Conservation (phyloP, 305 asterid species). For the Lippia alba region DNA sequence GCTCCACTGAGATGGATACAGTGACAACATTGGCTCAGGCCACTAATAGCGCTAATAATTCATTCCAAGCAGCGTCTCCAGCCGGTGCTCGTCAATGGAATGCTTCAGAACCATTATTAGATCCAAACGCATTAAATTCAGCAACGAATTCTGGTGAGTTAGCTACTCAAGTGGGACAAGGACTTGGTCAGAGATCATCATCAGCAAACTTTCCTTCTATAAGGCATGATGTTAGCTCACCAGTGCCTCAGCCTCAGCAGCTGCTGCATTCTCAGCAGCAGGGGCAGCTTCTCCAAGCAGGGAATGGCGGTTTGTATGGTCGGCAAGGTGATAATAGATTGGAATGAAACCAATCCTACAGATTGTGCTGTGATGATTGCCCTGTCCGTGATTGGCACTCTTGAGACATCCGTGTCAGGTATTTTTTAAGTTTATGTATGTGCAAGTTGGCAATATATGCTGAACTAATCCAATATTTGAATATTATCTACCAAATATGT, state of each 20-base stretch:
- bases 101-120: conserved; percentile 37
- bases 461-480: too few species aligned
- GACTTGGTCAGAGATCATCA: conserved; percentile 29
- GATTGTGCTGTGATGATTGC: conserved; percentile 41
- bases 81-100: conserved; percentile 4
- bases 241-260: conserved; percentile 41
- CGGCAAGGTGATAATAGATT: conserved; percentile 43
- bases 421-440: too few species aligned
- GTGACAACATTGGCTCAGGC: conserved; percentile 34
- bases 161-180: conserved; percentile 47
- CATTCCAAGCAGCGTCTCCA: too few species aligned
- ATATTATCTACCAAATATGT: too few species aligned
- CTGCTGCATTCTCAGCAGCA: conserved; percentile 46
- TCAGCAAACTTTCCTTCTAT: conserved; percentile 47
- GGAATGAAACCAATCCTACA: conserved; percentile 44
- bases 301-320: conserved; percentile 35
- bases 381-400: conserved; percentile 62
- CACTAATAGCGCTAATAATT: conserved; percentile 1
- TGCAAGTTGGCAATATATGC: too few species aligned
- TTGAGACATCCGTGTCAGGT: too few species aligned
- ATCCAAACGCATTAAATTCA: conserved; percentile 34
- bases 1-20: conserved; percentile 46
- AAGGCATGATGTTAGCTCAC: conserved; percentile 51
- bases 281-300: conserved; percentile 55
- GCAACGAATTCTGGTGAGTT: conserved; percentile 42